Percentiles rank a stretch among this genome's conserved stretches.
Evolutionary conservation across 306 rosid species (phyloP).

Genomic region (Quercus mongolica): DNA sequence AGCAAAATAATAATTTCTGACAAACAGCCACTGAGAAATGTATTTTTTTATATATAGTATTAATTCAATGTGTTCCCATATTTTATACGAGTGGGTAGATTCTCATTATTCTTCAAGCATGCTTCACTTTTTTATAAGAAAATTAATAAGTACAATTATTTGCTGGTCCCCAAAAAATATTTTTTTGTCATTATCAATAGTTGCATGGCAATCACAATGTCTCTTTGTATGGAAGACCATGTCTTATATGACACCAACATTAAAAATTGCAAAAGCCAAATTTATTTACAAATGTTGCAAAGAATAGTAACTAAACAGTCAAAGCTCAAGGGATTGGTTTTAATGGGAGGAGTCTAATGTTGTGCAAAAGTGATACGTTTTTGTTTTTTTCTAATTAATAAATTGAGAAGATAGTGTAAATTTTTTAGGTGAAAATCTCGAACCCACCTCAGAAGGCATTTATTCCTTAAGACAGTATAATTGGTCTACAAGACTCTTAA

Average conservation of each 20-base stretch:
- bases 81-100: background rate
- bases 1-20: background rate
- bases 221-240: background rate
- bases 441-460: too few species aligned
- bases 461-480: too few species aligned
- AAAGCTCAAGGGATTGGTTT: too few species aligned
- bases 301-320: too few species aligned
- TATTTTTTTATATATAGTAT: background rate
- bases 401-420: too few species aligned
- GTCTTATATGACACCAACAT: background rate
- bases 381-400: too few species aligned
- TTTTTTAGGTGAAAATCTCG: too few species aligned
- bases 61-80: background rate
- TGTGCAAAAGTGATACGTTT: too few species aligned
- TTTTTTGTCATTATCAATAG: background rate
- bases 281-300: background rate
- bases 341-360: too few species aligned
- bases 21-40: background rate
- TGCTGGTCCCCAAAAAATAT: background rate
- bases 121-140: background rate
- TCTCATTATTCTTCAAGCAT: background rate
- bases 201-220: background rate
- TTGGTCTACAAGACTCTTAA: too few species aligned
- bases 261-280: background rate
- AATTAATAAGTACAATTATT: background rate